A percentile compares a stretch with the other conserved stretches of the same genome.
Conservation (phyloP, 2,329 filamentous ascomycete genomes). For the Phaeosphaeria sp. region DNA sequence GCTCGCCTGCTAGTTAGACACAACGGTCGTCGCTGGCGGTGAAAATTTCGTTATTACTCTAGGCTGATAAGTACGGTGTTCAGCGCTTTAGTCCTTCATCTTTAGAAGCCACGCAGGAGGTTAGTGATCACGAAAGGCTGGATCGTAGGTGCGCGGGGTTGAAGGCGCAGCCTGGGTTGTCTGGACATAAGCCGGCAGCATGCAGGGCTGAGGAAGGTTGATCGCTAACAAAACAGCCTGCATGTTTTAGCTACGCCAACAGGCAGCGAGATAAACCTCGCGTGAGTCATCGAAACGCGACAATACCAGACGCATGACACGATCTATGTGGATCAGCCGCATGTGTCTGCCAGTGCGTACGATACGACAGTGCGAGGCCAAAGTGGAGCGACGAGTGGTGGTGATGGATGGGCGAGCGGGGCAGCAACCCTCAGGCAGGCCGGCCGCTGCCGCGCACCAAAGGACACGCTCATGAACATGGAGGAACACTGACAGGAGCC, state of each 20-base stretch:
- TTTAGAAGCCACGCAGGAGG: not conserved
- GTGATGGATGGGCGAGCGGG: not conserved
- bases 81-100: not conserved
- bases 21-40: not conserved
- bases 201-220: not conserved
- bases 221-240: not conserved
- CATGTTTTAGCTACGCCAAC: not conserved
- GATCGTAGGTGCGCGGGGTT: not conserved
- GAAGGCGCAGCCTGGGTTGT: conserved; percentile 1
- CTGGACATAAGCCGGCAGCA: not conserved
- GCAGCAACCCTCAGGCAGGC: not conserved
- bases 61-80: not conserved
- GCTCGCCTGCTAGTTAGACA: not conserved
- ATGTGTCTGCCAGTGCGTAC: not conserved
- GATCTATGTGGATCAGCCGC: not conserved
- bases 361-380: not conserved
- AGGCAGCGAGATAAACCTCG: not conserved
- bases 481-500: not conserved
- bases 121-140: not conserved
- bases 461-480: not conserved
- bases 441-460: not conserved
- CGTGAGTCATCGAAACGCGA: not conserved
- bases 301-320: not conserved
- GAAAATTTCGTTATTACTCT: not conserved
- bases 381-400: not conserved